phyloP scores from a whole-genome alignment of 371 early-diverging fungal genomes.

The Thermomucor indicae-seudaticae region DNA sequence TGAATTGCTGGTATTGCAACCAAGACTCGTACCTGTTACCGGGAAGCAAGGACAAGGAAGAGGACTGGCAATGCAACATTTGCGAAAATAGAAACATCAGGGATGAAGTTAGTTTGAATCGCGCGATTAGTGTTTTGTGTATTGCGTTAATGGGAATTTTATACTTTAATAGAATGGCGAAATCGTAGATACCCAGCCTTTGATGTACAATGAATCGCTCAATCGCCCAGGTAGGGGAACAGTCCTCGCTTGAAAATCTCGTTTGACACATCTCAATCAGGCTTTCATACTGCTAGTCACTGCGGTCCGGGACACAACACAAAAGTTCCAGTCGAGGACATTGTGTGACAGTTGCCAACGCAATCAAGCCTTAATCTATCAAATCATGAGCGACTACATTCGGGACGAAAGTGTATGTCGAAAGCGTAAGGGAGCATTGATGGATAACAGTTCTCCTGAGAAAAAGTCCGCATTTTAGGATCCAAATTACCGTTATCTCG shows the following conservation, averaged over 20 bases:
- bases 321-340: neutral
- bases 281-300: neutral
- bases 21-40: slow-evolving; percentile 16
- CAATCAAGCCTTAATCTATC: slow-evolving; percentile 14
- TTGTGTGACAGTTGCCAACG: slow-evolving; percentile 15
- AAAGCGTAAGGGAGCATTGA: neutral
- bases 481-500: slow-evolving; percentile 6
- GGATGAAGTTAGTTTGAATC: slow-evolving; percentile 13
- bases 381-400: slow-evolving; percentile 21
- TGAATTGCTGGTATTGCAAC: slow-evolving; percentile 35
- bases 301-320: neutral
- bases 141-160: too few relatives aligned
- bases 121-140: too few relatives aligned
- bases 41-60: slow-evolving; percentile 14
- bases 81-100: slow-evolving; percentile 20
- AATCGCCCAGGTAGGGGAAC: slow-evolving; percentile 11
- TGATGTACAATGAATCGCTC: slow-evolving; percentile 7
- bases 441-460: neutral
- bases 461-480: slow-evolving; percentile 7
- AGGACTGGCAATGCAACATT: slow-evolving; percentile 18
- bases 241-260: neutral
- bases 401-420: slow-evolving; percentile 14
- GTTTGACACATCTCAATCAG: neutral
- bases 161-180: slow-evolving; percentile 13
- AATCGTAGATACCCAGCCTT: slow-evolving; percentile 12